Evolutionary conservation across 768 basidiomycete species (phyloP).

Genomic region (Xanthoconium stramineum): DNA sequence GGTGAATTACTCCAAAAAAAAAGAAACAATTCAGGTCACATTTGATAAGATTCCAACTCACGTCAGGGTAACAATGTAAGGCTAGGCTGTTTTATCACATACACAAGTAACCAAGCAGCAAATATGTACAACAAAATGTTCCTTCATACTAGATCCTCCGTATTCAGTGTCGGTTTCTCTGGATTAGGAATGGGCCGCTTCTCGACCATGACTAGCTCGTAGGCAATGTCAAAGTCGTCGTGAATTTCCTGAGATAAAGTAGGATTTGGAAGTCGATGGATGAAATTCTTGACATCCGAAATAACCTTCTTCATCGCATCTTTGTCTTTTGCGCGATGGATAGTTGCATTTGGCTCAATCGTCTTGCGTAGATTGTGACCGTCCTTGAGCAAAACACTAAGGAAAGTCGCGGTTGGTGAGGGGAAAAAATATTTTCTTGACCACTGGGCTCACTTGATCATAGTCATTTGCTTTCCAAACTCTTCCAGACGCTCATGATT

Average conservation of each 20-base stretch:
- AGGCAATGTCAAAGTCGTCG: conserved; percentile 28
- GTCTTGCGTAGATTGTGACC: conserved; percentile 27
- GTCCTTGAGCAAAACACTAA: conserved; percentile 28
- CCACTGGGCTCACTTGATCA: conserved; percentile 31
- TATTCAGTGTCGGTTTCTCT: conserved; percentile 24
- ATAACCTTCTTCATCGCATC: conserved; percentile 27
- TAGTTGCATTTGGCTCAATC: conserved; percentile 29
- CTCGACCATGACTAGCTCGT: conserved; percentile 33
- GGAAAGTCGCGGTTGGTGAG: not conserved
- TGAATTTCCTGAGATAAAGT: conserved; percentile 16
- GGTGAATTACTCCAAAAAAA: too few species aligned
- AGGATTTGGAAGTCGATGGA: conserved; percentile 21
- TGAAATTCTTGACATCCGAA: conserved; percentile 26
- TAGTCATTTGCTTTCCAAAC: conserved; percentile 27
- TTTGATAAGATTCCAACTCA: too few species aligned
- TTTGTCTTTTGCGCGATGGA: conserved; percentile 28
- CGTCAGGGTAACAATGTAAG: too few species aligned
- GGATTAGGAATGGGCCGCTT: conserved; percentile 1
- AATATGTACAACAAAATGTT: not conserved
- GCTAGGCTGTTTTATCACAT: not conserved
- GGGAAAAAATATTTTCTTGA: not conserved
- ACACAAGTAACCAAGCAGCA: conserved; percentile 25
- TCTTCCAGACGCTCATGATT: conserved; percentile 36
- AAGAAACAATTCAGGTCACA: too few species aligned
- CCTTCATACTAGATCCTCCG: conserved; percentile 22